Base-by-base conservation (phyloP, 805 yeast species). In the Ogataea kodamae region DNA sequence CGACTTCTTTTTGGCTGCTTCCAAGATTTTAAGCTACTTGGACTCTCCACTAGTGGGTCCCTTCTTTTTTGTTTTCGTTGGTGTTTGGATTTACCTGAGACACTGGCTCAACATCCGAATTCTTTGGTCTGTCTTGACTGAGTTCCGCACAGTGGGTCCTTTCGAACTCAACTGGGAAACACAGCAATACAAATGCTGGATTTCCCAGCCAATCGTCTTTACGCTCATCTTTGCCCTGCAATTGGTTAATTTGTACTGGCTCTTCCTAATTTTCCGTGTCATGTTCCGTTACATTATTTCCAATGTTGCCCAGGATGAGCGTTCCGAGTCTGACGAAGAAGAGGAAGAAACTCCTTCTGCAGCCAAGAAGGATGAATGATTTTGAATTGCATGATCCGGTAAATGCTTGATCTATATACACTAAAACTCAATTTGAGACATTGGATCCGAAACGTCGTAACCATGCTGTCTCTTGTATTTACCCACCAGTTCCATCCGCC, bases 101-200 rank as follows among this genome's bases (percentile, higher is more conserved):
- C 98, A 92, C 58, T 85, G 76, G 56, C 59, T 88, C 47, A 92
- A 89, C 60, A 50, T 90, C 40, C 75, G 68, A 51, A 84, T 92
- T 43, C 69, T 92, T 48, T 83, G 84, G 81, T 82, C 95, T 2
- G 79, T 86, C 11, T 64, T 82, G 35, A 88, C 96, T 12, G 95
- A 88, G 60, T 92, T 85, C 64, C 74, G 70, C 46, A 75, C 94
- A 2, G 87, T 85, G 15, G 98, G 98, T 23, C 79, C 80, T 35
- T 88, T 70, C 61, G 72, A 71, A 37, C 68, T 92, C 48, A 77
- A 87, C 67, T 92, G 86, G 78, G 84, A 73, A 9, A 79, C 92
- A 18, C 90, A 89, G 60, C 96, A 92, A 60, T 92, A 90, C 67
- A 92, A 92, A 63, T 92, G 97, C 64, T 87, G 87, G 82, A 85